Conservation (phyloP, 495 filamentous ascomycete species). For the Aspergillus funiculosus region DNA sequence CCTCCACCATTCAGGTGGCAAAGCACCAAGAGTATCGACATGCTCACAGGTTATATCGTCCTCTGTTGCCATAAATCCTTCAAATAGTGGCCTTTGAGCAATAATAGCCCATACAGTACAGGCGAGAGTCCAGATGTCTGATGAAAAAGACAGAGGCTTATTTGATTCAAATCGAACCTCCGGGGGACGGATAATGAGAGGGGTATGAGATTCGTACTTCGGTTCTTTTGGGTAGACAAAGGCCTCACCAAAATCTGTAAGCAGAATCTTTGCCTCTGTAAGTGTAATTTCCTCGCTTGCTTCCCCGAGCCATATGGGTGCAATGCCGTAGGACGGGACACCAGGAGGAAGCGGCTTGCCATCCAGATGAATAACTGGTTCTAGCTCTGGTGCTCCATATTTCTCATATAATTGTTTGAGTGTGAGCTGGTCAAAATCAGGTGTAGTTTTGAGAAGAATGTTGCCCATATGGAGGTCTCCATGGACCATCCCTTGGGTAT, state of each 20-base stretch:
- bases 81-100: slow-evolving; percentile 20
- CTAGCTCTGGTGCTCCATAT: slow-evolving; percentile 22
- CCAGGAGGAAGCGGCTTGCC: slow-evolving; percentile 20
- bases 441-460: slow-evolving; percentile 20
- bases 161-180: slow-evolving; percentile 29
- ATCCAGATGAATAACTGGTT: slow-evolving; percentile 24
- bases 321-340: slow-evolving; percentile 20
- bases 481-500: slow-evolving; percentile 29
- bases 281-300: slow-evolving; percentile 23
- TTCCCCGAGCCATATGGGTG: slow-evolving; percentile 28
- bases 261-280: slow-evolving; percentile 27
- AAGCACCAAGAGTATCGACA: slow-evolving; percentile 31
- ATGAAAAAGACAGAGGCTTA: slow-evolving; percentile 27
- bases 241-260: slow-evolving; percentile 37
- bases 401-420: slow-evolving; percentile 22
- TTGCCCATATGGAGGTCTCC: slow-evolving; percentile 32
- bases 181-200: slow-evolving; percentile 25
- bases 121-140: slow-evolving; percentile 36
- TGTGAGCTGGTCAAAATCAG: slow-evolving; percentile 18
- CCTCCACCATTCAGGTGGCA: slow-evolving; percentile 28
- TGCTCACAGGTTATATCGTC: slow-evolving; percentile 35
- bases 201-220: slow-evolving; percentile 25
- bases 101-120: slow-evolving; percentile 31
- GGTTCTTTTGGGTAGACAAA: slow-evolving; percentile 24
- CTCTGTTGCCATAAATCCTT: slow-evolving; percentile 16